Percentiles rank a stretch among this genome's conserved stretches.
These are phyloP conservation scores for Termitomyces sp. DNA, from an alignment of 768 basidiomycete genomes.

Conservation along the genomic window DNA sequence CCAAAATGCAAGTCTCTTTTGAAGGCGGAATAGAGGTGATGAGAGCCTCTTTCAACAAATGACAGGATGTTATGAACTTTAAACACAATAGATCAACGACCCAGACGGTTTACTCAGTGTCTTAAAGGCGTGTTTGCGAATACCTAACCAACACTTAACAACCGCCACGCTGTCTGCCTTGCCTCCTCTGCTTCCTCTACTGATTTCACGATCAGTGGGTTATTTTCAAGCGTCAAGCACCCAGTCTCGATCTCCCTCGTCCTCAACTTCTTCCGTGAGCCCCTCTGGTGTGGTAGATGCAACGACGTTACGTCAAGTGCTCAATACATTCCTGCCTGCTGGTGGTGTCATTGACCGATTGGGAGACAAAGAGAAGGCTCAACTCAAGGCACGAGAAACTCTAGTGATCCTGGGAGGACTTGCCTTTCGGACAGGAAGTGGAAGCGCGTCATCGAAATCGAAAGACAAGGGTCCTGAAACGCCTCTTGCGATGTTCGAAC, in stretches of 20 bases:
- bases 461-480: constrained; percentile 65
- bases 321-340: constrained; percentile 66
- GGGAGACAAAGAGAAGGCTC: constrained; percentile 74
- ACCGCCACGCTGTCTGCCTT: constrained; percentile 73
- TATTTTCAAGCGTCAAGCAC: constrained; percentile 21
- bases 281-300: constrained; percentile 46
- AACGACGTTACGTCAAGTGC: constrained; percentile 59
- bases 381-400: constrained; percentile 72
- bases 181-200: constrained; percentile 59
- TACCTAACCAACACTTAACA: constrained; percentile 78
- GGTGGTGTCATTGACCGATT: constrained; percentile 82
- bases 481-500: constrained; percentile 67
- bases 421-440: constrained; percentile 56
- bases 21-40: constrained; percentile 67
- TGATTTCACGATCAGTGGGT: constrained; percentile 41
- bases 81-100: constrained; percentile 56
- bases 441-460: constrained; percentile 41
- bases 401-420: constrained; percentile 73
- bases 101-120: constrained; percentile 64
- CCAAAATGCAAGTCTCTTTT: constrained; percentile 74
- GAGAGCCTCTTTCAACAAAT: not conserved
- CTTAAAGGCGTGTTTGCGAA: constrained; percentile 73
- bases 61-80: constrained; percentile 4
- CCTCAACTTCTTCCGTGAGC: constrained; percentile 43
- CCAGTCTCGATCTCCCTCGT: constrained; percentile 46